Evolutionary conservation across 2,329 filamentous ascomycete genomes (phyloP).

Genomic region (Geosmithia putterillii): DNA sequence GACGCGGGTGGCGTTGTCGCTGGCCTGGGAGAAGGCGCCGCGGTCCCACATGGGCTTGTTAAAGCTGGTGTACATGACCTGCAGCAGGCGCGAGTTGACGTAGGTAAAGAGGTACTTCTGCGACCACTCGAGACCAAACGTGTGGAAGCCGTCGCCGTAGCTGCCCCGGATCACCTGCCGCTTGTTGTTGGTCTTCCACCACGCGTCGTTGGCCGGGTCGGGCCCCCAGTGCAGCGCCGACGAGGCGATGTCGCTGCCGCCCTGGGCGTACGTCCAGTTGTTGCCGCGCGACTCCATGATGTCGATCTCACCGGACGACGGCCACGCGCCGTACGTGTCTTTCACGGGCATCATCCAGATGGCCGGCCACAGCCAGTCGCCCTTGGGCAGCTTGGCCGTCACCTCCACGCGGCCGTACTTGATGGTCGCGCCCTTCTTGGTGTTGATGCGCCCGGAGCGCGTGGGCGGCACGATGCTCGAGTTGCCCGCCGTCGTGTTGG

Average conservation of each 20-base stretch:
- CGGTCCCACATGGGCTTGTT: slow-evolving; percentile 54
- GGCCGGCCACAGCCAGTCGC: slow-evolving; percentile 87
- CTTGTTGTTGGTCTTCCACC: slow-evolving; percentile 77
- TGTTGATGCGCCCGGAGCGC: slow-evolving; percentile 68
- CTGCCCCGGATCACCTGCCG: slow-evolving; percentile 62
- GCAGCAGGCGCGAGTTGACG: slow-evolving; percentile 66
- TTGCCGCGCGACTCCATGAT: slow-evolving; percentile 74
- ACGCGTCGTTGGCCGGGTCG: slow-evolving; percentile 57
- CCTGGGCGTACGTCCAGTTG: slow-evolving; percentile 62
- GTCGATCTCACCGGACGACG: slow-evolving; percentile 71
- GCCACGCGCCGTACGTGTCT: slow-evolving; percentile 65
- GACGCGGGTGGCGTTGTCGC: slow-evolving; percentile 53
- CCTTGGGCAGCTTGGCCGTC: slow-evolving; percentile 59
- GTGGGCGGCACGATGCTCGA: slow-evolving; percentile 66
- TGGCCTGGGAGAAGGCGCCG: slow-evolving; percentile 52
- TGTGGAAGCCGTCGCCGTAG: slow-evolving; percentile 58
- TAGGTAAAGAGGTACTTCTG: slow-evolving; percentile 84
- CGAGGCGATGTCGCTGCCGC: slow-evolving; percentile 70
- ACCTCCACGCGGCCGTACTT: slow-evolving; percentile 77
- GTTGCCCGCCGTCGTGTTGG: slow-evolving; percentile 60
- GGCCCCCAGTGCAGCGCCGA: slow-evolving; percentile 79
- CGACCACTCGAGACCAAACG: slow-evolving; percentile 74
- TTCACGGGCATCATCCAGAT: slow-evolving; percentile 79
- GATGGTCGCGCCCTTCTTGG: slow-evolving; percentile 56
- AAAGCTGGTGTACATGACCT: slow-evolving; percentile 72